Evolutionary conservation across 2,329 filamentous ascomycete genomes (phyloP).

Genomic region (Colletotrichum camelliae): DNA sequence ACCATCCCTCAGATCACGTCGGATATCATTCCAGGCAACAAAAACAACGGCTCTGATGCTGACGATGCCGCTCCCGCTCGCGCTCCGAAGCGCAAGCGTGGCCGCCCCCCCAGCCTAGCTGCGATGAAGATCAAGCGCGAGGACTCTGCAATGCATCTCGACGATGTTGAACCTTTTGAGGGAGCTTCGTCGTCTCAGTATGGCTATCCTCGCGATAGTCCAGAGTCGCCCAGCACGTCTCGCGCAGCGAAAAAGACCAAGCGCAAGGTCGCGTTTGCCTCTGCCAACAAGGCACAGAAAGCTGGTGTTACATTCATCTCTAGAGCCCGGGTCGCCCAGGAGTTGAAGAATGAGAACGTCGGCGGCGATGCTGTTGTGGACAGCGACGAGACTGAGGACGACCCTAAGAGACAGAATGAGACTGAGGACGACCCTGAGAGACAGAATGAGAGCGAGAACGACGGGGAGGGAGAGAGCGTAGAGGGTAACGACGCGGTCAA

Average conservation of each 20-base stretch:
- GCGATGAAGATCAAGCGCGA: neutral
- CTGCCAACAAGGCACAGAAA: neutral
- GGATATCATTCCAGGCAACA: neutral
- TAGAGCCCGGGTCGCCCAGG: neutral
- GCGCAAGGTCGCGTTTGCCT: neutral
- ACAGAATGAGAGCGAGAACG: neutral
- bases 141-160: neutral
- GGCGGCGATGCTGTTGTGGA: neutral
- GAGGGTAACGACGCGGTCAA: neutral
- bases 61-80: neutral
- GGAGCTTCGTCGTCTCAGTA: neutral
- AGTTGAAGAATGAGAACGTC: neutral
- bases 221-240: neutral
- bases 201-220: neutral
- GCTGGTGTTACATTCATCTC: neutral
- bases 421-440: neutral
- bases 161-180: neutral
- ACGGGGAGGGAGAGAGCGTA: neutral
- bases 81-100: neutral
- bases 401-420: neutral
- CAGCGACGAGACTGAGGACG: neutral
- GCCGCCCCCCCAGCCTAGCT: neutral
- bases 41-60: neutral
- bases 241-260: neutral
- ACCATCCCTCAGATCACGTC: neutral